Base-by-base conservation (phyloP, 192 early-diverging fungal genomes). In the Backusella westeae region DNA sequence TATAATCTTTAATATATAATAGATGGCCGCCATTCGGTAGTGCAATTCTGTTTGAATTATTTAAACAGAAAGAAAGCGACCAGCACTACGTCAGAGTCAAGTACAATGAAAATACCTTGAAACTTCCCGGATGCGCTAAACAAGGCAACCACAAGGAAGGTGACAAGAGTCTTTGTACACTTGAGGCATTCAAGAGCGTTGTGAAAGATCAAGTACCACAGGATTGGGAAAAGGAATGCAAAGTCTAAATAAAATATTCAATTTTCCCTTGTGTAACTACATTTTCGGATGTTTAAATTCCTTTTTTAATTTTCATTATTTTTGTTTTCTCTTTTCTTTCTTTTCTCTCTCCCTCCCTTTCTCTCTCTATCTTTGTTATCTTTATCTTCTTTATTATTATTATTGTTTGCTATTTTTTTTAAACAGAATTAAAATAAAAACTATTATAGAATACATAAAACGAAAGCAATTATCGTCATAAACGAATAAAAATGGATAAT, bases 21-120 rank as follows among this genome's bases (percentile, higher is more conserved):
- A 83, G 82, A 75, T 85, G 84, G 84, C 84, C 84, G 14, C 81
- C 81, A 17, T 85, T 85, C 49, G 79, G 78, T 21, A 80, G 81
- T 44, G 59, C 75, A 17, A 39, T 85, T 42, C 72, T 80, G 21
- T 82, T 85, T 63, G 84, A 85, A 69, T 59, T 85, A 34, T 82
- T 82, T 49, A 77, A 84, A 38, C 46, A 81, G 36, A 78, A 77
- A n/a, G 69, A 69, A 29, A 29, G 29, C 29, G 12, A 69, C 4
- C 73, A 77, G 2, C 79, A 85, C 73, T 85, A 73, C 69, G 73
- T 85, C 10, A 71, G 84, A 29, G 74, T 85, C 6, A 66, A 71
- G 68, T 85, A 76, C 74, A 82, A 85, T 17, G 67, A 82, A 41
- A 77, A 78, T 23, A 29, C 80, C 9, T 34, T 85, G 17, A 29